Conservation (phyloP, 208 protist species). For the Wallacemonas sp. region DNA sequence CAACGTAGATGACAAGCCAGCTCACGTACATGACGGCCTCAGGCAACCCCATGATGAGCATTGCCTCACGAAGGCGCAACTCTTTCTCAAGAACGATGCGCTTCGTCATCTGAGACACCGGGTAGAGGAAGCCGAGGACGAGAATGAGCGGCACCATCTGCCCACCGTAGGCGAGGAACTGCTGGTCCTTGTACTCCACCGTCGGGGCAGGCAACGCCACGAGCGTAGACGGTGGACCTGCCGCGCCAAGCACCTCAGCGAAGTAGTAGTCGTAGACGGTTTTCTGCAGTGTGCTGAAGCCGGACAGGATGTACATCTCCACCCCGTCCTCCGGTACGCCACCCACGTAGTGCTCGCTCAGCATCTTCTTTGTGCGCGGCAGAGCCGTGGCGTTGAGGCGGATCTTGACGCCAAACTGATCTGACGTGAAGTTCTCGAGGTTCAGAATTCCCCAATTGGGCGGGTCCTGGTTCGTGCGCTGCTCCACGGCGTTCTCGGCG, state of each 20-base stretch:
- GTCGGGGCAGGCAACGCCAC: constrained; percentile 43
- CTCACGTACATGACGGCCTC: constrained; percentile 54
- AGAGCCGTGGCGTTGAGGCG: constrained; percentile 53
- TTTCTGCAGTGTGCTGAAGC: constrained; percentile 48
- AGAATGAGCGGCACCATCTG: constrained; percentile 60
- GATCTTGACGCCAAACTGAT: constrained; percentile 38
- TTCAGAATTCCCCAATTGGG: constrained; percentile 49
- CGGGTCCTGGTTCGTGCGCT: constrained; percentile 21
- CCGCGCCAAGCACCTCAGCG: constrained; percentile 21
- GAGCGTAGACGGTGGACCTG: constrained; percentile 19
- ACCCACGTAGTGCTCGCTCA: constrained; percentile 27
- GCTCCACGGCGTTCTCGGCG: constrained; percentile 19
- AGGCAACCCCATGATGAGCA: constrained; percentile 86
- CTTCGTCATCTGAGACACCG: constrained; percentile 73
- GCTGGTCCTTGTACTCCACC: constrained; percentile 31
- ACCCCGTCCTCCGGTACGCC: constrained; percentile 17
- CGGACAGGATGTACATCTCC: constrained; percentile 47
- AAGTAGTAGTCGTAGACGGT: constrained; percentile 39
- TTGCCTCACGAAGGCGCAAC: constrained; percentile 72
- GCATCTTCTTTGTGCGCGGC: constrained; percentile 19
- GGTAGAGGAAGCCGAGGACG: constrained; percentile 75
- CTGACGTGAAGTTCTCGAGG: constrained; percentile 29
- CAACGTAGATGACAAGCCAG: constrained; percentile 60
- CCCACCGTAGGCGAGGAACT: constrained; percentile 48
- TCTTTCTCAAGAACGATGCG: constrained; percentile 87